phyloP scores from a whole-genome alignment of 2,329 filamentous ascomycete species.

The Ophiocordyceps sinensis region DNA sequence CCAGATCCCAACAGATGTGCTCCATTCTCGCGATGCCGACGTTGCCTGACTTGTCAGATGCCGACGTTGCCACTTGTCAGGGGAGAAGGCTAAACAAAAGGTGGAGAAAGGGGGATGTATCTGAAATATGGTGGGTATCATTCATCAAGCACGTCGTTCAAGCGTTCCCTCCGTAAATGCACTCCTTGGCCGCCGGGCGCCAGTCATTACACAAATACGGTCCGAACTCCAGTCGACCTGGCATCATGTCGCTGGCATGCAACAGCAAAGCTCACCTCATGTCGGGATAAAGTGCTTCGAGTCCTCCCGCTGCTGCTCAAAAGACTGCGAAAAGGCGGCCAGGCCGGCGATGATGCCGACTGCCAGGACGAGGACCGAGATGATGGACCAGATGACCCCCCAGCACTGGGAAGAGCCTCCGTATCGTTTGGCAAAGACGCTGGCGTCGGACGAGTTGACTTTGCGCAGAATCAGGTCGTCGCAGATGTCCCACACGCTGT shows the following conservation, averaged over 20 bases:
- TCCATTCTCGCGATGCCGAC: no score
- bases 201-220: no score
- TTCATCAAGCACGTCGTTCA: no score
- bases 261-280: constrained; percentile 4
- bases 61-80: no score
- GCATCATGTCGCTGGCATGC: no score
- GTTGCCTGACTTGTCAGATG: no score
- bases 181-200: no score
- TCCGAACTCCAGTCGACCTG: neutral
- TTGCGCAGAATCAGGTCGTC: constrained; percentile 70
- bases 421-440: constrained; percentile 64
- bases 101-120: no score
- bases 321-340: constrained; percentile 60
- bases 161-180: no score
- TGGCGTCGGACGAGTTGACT: constrained; percentile 67
- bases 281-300: constrained; percentile 51
- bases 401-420: constrained; percentile 70
- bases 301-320: constrained; percentile 52
- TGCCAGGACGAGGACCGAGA: constrained; percentile 59
- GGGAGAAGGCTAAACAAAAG: no score
- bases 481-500: constrained; percentile 76
- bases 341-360: constrained; percentile 61
- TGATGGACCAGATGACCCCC: constrained; percentile 65
- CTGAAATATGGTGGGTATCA: no score
- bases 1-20: no score